Conservation (phyloP, 2,329 filamentous ascomycete genomes). For the Cladosporium sp. region DNA sequence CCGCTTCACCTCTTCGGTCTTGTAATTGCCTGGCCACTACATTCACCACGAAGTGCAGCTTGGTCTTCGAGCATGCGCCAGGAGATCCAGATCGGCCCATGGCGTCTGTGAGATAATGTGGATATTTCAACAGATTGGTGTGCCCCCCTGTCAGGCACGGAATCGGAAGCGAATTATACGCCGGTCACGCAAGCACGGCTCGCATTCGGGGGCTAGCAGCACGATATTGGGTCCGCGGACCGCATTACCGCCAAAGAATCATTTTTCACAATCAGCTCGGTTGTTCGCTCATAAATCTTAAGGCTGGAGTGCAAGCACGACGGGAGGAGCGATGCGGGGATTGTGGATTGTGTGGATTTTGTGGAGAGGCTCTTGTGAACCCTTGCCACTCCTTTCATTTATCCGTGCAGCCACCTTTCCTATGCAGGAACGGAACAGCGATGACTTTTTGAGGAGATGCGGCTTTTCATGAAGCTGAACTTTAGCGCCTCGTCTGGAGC, state of each 20-base stretch:
- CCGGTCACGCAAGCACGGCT: background rate
- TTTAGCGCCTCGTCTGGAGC: background rate
- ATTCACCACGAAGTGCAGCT: too few species aligned
- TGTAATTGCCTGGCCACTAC: too few species aligned
- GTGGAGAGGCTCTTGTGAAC: background rate
- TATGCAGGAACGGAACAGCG: conserved; percentile 8
- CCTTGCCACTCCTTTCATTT: conserved; percentile 3
- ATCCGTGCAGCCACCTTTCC: conserved; percentile 10
- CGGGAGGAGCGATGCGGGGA: conserved; percentile 4
- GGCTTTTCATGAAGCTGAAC: background rate
- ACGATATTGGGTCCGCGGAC: background rate
- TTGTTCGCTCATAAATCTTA: background rate
- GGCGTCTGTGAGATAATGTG: too few species aligned
- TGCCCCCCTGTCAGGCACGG: too few species aligned
- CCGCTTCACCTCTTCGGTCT: too few species aligned
- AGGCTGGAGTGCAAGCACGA: background rate
- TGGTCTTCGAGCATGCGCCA: too few species aligned
- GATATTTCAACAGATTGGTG: too few species aligned
- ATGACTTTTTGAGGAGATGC: background rate
- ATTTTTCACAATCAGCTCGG: background rate
- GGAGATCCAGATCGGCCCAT: too few species aligned
- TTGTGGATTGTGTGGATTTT: background rate
- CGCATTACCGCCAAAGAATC: background rate
- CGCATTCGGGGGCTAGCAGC: background rate
- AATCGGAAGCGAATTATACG: too few species aligned